Base-by-base conservation (phyloP, 345 rosid species). In the Acer campestre region DNA sequence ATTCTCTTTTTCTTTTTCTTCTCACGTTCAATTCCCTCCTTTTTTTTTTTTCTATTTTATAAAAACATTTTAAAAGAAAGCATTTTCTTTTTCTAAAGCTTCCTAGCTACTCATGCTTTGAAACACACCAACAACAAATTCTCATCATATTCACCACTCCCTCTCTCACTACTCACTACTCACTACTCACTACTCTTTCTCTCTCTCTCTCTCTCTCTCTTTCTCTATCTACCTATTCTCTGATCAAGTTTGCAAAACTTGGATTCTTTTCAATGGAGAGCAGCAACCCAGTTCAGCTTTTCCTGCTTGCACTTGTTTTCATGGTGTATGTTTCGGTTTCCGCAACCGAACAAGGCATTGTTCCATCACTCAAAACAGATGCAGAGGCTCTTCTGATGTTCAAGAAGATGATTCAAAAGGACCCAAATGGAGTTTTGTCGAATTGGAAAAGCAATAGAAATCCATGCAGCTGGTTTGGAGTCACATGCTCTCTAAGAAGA, bases 401-500 rank as follows among this genome's bases (percentile, higher is more conserved):
- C 94, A 91, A 90, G 84, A 83, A 85, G 69, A 83, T 88, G 91
- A 81, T 95, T 70, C 85, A 84, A 61, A 80, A 85, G 7, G 98
- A 93, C 87, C 94, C 94, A 0, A 87, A 85, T 68, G 86, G 86
- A 77, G 88, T 79, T 58, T 81, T 95, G 16, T 89, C 93, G 8
- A 82, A 81, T 0, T 95, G 99, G 99, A 22, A 82, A 61, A 84
- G 84, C 12, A 67, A 78, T 16, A 86, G 79, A 66, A 84, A 79
- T 31, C 94, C 94, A 27, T 93, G 99, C 81, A 69, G 68, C 75
- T 95, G 91, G 87, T 85, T 86, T 77, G 99, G 99, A 59, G 86
- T 93, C 68, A 85, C 93, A 53, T 95, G 99, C 86, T 74, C 89
- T 23, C 77, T 53, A 4, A 89, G 93, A 68, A 87, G 99, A 82